Percentiles rank a stretch among this genome's conserved stretches.
phyloP scores from a whole-genome alignment of 2,329 filamentous ascomycete species.

The Nannizziopsis arthrosporioides region DNA sequence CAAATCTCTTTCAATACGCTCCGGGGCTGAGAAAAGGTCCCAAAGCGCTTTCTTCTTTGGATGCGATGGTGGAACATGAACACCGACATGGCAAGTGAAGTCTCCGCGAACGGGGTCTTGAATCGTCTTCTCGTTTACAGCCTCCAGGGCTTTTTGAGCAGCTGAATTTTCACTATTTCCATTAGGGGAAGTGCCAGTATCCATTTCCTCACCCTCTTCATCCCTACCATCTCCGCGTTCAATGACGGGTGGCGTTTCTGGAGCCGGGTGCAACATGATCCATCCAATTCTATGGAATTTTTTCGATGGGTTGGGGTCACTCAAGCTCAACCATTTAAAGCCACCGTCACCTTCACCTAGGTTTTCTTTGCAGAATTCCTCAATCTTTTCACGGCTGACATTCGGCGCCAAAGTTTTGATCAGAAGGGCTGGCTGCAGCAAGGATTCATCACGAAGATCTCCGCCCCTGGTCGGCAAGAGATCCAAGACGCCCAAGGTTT shows the following conservation, averaged over 20 bases:
- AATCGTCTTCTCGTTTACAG: slow-evolving; percentile 96
- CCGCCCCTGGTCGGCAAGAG: slow-evolving; percentile 71
- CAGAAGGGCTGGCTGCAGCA: slow-evolving; percentile 79
- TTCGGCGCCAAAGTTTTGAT: slow-evolving; percentile 98
- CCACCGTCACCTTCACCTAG: slow-evolving; percentile 82
- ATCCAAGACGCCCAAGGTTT: slow-evolving; percentile 85
- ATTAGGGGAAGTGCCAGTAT: slow-evolving; percentile 23
- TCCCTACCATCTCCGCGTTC: slow-evolving; percentile 66
- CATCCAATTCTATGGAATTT: slow-evolving; percentile 96
- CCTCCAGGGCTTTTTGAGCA: slow-evolving; percentile 77
- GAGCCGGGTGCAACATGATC: slow-evolving; percentile 82
- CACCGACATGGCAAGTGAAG: slow-evolving; percentile 93
- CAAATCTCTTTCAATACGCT: slow-evolving; percentile 84
- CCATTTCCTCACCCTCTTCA: slow-evolving; percentile 48
- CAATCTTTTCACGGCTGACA: slow-evolving; percentile 84
- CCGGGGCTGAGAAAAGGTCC: slow-evolving; percentile 90
- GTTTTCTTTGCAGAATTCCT: slow-evolving; percentile 88
- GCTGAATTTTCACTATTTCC: slow-evolving; percentile 36
- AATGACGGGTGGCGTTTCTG: slow-evolving; percentile 52
- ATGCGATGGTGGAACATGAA: slow-evolving; percentile 77
- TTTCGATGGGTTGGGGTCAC: slow-evolving; percentile 92
- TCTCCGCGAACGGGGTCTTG: slow-evolving; percentile 88
- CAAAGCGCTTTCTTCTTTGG: slow-evolving; percentile 90
- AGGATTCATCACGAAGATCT: slow-evolving; percentile 78
- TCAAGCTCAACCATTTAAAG: slow-evolving; percentile 90